phyloP scores from a whole-genome alignment of 106 monocot species.

The Ottelia alismoides region DNA sequence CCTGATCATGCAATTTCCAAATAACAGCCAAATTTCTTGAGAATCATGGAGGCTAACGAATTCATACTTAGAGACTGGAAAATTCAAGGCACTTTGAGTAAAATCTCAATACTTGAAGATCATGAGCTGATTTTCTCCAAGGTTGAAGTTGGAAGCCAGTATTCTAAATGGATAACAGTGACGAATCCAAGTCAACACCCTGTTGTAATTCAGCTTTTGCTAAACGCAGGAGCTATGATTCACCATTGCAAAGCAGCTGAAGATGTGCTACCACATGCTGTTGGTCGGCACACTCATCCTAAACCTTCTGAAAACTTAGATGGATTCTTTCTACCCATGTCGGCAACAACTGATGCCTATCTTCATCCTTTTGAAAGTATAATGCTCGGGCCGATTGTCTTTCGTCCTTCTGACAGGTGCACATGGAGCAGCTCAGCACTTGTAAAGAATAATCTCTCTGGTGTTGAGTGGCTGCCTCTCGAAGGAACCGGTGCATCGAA shows the following conservation, averaged over 20 bases:
- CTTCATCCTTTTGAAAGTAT: constrained; percentile 42
- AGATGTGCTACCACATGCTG: constrained; percentile 16
- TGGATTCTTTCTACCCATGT: constrained; percentile 52
- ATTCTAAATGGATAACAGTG: constrained; percentile 53
- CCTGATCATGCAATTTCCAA: no score
- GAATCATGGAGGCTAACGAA: constrained; percentile 32
- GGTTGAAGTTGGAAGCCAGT: constrained; percentile 44
- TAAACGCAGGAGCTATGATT: constrained; percentile 49
- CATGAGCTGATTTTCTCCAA: constrained; percentile 55
- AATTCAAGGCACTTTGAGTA: constrained; percentile 46
- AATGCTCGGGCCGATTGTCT: constrained; percentile 60
- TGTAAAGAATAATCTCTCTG: constrained; percentile 77
- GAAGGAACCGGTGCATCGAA: constrained; percentile 49
- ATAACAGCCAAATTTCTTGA: constrained; percentile 30
- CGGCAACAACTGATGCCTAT: constrained; percentile 40
- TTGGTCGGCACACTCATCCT: constrained; percentile 13
- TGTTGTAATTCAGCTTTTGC: constrained; percentile 55
- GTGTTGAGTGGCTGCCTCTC: constrained; percentile 69
- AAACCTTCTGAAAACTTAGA: constrained; percentile 19
- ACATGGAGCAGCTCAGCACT: constrained; percentile 71
- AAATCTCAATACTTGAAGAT: constrained; percentile 51
- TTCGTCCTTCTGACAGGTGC: constrained; percentile 53
- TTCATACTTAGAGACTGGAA: constrained; percentile 55
- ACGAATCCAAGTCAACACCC: constrained; percentile 48
- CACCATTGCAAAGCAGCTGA: constrained; percentile 36